These are phyloP conservation scores for Knoxdaviesia capensis DNA, from an alignment of 2,329 filamentous ascomycete species.

Conservation along the genomic window DNA sequence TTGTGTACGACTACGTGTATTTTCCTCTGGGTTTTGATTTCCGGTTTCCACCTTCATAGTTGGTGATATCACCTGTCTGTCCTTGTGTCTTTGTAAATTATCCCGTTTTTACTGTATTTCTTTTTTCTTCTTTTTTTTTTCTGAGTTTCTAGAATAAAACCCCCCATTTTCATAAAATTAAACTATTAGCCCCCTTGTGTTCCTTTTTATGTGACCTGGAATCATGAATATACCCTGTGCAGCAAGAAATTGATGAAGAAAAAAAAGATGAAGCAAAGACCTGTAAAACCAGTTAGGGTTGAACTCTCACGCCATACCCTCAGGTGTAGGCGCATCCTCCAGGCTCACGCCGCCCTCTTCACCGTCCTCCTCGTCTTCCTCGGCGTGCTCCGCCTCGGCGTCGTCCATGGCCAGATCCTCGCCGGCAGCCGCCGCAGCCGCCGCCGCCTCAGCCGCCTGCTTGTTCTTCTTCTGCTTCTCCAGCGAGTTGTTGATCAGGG, in stretches of 20 bases:
- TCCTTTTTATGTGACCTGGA: not conserved
- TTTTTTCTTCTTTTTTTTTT: too few species aligned
- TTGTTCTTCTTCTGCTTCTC: constrained; percentile 23
- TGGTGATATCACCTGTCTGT: too few species aligned
- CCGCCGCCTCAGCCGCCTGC: constrained; percentile 11
- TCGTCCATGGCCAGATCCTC: constrained; percentile 8
- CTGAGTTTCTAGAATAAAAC: not conserved
- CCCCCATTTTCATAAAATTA: not conserved
- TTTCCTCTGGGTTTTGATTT: too few species aligned
- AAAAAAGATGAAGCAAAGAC: not conserved
- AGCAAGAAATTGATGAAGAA: not conserved
- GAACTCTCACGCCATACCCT: constrained; percentile 6
- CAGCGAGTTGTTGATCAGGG: constrained; percentile 51
- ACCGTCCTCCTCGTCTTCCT: constrained; percentile 5
- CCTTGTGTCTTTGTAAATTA: too few species aligned
- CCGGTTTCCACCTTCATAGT: too few species aligned
- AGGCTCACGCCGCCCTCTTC: constrained; percentile 12
- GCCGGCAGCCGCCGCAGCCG: constrained; percentile 6
- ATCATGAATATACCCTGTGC: too few species aligned
- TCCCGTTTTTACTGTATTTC: too few species aligned
- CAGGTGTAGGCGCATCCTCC: constrained; percentile 17
- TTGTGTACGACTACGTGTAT: too few species aligned
- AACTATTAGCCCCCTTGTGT: not conserved
- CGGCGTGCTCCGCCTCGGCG: constrained; percentile 4
- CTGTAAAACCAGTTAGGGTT: not conserved